These are phyloP conservation scores for Nicotiana obtusifolia DNA, from an alignment of 257 asterid genomes.

Conservation along the genomic window DNA sequence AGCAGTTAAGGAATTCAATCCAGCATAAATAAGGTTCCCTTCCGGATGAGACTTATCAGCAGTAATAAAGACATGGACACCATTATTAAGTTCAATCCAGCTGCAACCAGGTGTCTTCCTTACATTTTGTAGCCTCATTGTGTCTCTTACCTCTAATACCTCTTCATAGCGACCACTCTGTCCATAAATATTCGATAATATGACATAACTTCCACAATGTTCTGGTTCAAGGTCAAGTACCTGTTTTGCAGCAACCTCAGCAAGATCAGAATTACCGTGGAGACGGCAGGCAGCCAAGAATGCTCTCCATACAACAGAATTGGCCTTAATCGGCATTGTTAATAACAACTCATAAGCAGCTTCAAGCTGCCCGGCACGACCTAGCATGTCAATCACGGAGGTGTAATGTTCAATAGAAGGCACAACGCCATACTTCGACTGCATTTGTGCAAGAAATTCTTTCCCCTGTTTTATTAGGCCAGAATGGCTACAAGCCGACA, in stretches of 20 bases:
- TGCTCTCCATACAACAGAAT: slow-evolving; percentile 77
- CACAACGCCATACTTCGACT: slow-evolving; percentile 39
- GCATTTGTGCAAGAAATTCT: slow-evolving; percentile 57
- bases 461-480: slow-evolving; percentile 55
- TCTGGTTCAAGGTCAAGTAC: slow-evolving; percentile 59
- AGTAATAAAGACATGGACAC: slow-evolving; percentile 54
- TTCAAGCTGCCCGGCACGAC: slow-evolving; percentile 67
- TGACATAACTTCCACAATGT: slow-evolving; percentile 75
- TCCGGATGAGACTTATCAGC: slow-evolving; percentile 52
- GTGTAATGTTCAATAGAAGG: slow-evolving; percentile 71
- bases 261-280: slow-evolving; percentile 60
- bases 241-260: slow-evolving; percentile 48
- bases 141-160: slow-evolving; percentile 60
- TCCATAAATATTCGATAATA: slow-evolving; percentile 73
- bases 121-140: slow-evolving; percentile 68
- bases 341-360: slow-evolving; percentile 58
- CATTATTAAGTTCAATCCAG: slow-evolving; percentile 74
- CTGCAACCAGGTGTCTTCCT: slow-evolving; percentile 86
- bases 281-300: slow-evolving; percentile 67
- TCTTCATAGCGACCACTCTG: slow-evolving; percentile 64
- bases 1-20: slow-evolving; percentile 47
- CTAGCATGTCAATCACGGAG: slow-evolving; percentile 82
- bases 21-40: slow-evolving; percentile 38
- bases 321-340: slow-evolving; percentile 57
- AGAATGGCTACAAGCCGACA: slow-evolving; percentile 79